Base-by-base conservation (phyloP, 371 early-diverging fungal species). In the Cokeromyces recurvatus region DNA sequence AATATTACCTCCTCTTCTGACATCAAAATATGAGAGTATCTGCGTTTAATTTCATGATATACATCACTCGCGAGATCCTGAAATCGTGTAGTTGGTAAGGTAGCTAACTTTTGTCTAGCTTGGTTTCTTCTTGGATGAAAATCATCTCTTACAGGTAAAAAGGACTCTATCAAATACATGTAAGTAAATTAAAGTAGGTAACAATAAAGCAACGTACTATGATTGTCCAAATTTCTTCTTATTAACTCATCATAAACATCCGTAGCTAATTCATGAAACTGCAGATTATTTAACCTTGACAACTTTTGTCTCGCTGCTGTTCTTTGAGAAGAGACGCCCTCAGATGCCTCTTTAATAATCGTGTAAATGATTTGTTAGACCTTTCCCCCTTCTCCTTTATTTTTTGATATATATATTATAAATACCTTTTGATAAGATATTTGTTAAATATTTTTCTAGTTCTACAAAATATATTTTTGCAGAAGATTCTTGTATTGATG, bases 101-200 rank as follows among this genome's bases (percentile, higher is more conserved):
- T 95, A 11, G 96, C 93, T 7, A 97, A 78, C 60, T 97, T 97
- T 59, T 95, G 95, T 25, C 97, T 81, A 1, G 96, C 97, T 61
- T 96, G 96, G 71, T 97, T 97, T 38, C 96, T 82, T 68, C 94
- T 94, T 10, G 91, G 94, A 60, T 95, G 95, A 64, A 87, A 95
- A 24, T 89, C 88, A 53, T 84, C 84, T 16, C 85, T 71, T 21
- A 90, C 79, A 6, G 89, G 79, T 42, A 95, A 71, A 70, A 90
- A 95, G 2, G 96, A 94, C 14, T 85, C 94, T 92, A 64, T 8
- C 5, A 11, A 8, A 29, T 29, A 29, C 29, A 29, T 5, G 11
- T 11, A 11, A 29, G 29, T 8, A 29, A 29, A 29, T 29, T 29
- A 11, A 29, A 11, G 29, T 8, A 11, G 5, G 5, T 11, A 29